phyloP scores from a whole-genome alignment of 1,284 basidiomycete species.

The Athelia psychrophila region DNA sequence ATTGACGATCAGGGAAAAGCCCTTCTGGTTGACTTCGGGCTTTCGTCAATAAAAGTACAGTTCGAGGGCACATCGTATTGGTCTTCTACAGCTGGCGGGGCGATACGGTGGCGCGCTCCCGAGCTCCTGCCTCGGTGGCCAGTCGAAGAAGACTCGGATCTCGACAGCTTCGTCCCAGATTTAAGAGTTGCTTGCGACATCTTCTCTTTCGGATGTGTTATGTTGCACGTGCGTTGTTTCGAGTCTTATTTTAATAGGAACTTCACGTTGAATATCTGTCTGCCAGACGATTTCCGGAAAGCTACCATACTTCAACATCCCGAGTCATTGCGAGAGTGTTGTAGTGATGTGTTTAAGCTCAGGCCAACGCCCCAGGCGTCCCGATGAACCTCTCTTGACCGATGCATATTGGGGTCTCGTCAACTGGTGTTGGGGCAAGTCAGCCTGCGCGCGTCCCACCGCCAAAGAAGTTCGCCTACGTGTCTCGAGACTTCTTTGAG shows the following conservation, averaged over 20 bases:
- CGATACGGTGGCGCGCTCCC: neutral
- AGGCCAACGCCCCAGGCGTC: neutral
- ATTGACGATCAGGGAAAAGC: neutral
- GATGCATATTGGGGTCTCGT: neutral
- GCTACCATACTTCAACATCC: neutral
- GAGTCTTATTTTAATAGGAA: neutral
- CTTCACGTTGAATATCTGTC: neutral
- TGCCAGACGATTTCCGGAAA: neutral
- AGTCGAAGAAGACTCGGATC: neutral
- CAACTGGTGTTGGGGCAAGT: neutral
- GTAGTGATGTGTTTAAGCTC: neutral
- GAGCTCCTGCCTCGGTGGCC: neutral
- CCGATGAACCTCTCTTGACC: neutral
- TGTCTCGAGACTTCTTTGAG: no score
- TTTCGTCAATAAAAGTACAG: neutral
- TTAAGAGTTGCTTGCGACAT: neutral
- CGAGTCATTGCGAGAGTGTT: neutral
- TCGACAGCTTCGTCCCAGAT: neutral
- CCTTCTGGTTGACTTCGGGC: neutral
- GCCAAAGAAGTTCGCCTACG: no score
- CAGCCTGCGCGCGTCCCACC: no score
- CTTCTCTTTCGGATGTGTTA: neutral
- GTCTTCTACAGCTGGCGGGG: neutral
- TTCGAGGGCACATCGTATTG: neutral
- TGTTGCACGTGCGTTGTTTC: neutral